A percentile compares a stretch with the other conserved stretches of the same genome.
phyloP scores from a whole-genome alignment of 192 early-diverging fungal species.

The Chytriomyces confervae region DNA sequence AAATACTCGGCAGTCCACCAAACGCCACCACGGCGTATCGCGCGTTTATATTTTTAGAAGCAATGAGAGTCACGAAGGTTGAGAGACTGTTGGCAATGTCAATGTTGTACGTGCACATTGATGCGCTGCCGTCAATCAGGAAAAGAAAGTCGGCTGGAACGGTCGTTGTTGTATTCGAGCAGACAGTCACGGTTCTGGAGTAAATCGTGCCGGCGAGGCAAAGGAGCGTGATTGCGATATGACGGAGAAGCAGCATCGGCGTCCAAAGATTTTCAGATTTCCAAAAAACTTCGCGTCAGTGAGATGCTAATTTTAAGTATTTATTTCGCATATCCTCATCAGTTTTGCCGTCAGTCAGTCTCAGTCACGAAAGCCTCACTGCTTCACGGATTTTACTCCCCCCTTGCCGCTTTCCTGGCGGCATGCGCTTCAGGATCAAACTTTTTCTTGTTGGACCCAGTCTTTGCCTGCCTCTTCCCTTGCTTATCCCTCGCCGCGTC shows the following conservation, averaged over 20 bases:
- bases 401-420: neutral
- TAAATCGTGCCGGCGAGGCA: neutral
- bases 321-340: too few relatives aligned
- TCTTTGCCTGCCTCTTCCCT: slow-evolving; percentile 1
- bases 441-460: slow-evolving; percentile 7
- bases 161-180: slow-evolving; percentile 18
- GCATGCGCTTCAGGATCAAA: slow-evolving; percentile 12
- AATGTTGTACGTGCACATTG: slow-evolving; percentile 49
- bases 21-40: slow-evolving; percentile 43
- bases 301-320: too few relatives aligned
- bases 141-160: slow-evolving; percentile 47
- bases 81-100: slow-evolving; percentile 31
- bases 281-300: too few relatives aligned
- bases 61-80: slow-evolving; percentile 36
- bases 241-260: too few relatives aligned
- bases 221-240: neutral
- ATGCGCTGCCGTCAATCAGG: slow-evolving; percentile 39
- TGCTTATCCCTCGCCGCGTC: neutral
- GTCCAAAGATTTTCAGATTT: too few relatives aligned
- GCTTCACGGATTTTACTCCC: too few relatives aligned
- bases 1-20: slow-evolving; percentile 37
- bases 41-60: slow-evolving; percentile 38
- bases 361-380: too few relatives aligned
- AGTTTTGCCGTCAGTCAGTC: too few relatives aligned
- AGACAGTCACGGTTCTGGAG: slow-evolving; percentile 4